These are phyloP conservation scores for Tuctoria greenei DNA, from an alignment of 176 grass and related monocot genomes.

Conservation along the genomic window DNA sequence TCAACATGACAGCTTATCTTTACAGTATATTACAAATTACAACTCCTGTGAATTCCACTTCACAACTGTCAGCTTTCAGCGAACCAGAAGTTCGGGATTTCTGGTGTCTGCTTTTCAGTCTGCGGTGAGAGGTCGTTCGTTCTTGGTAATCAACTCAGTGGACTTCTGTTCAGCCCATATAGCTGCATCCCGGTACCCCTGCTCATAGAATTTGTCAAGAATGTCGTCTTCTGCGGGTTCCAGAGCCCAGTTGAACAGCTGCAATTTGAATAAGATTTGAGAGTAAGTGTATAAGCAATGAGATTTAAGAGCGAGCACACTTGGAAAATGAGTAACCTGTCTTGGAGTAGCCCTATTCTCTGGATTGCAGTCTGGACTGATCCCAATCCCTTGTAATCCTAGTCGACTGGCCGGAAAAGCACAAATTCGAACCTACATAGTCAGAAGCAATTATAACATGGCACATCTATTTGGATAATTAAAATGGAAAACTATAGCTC, in stretches of 20 bases:
- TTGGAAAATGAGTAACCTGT: slow-evolving; percentile 56
- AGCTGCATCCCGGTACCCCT: slow-evolving; percentile 78
- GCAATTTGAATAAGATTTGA: slow-evolving; percentile 23
- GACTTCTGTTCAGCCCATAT: slow-evolving; percentile 73
- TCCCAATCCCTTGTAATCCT: slow-evolving; percentile 72
- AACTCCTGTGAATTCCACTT: not conserved
- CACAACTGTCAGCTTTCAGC: not conserved
- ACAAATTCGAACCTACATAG: slow-evolving; percentile 67
- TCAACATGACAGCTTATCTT: not conserved
- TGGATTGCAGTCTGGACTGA: slow-evolving; percentile 91
- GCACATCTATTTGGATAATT: not conserved
- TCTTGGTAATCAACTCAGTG: slow-evolving; percentile 28
- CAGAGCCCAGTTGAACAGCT: slow-evolving; percentile 98
- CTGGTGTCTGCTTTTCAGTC: slow-evolving; percentile 11
- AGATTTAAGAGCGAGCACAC: slow-evolving; percentile 1
- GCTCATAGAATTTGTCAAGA: slow-evolving; percentile 74
- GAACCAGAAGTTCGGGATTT: not conserved
- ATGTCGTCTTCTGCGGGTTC: slow-evolving; percentile 87
- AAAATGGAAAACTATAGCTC: not conserved
- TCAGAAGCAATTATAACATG: not conserved
- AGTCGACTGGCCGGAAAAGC: slow-evolving; percentile 67
- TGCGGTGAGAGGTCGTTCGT: slow-evolving; percentile 7
- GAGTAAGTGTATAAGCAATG: not conserved
- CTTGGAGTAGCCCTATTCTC: slow-evolving; percentile 79
- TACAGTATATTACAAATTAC: slow-evolving; percentile 9